phyloP scores from a whole-genome alignment of 768 basidiomycete species.

The Tubosaeta sp. region DNA sequence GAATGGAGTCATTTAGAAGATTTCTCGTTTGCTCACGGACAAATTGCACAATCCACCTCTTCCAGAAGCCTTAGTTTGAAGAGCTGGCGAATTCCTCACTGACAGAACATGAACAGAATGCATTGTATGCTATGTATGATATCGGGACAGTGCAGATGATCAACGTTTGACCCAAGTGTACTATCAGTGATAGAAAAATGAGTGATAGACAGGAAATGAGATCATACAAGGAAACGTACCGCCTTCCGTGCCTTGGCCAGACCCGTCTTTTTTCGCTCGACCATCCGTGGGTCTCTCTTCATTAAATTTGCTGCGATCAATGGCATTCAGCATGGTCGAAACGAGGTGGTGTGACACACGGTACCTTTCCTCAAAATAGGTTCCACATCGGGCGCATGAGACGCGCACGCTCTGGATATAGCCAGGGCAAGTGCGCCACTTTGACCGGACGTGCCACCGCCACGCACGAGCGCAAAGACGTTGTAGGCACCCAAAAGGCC shows the following conservation, averaged over 20 bases:
- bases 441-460: constrained; percentile 90
- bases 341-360: constrained; percentile 11
- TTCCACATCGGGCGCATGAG: constrained; percentile 64
- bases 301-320: constrained; percentile 66
- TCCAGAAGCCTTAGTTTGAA: neutral
- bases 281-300: constrained; percentile 93
- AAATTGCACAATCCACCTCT: neutral
- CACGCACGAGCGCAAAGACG: constrained; percentile 66
- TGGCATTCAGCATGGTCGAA: neutral
- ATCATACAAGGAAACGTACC: constrained; percentile 44
- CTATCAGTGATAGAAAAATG: constrained; percentile 35
- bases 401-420: constrained; percentile 69
- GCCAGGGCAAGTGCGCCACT: constrained; percentile 82
- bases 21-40: neutral
- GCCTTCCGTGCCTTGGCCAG: constrained; percentile 87
- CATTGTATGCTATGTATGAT: neutral
- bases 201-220: constrained; percentile 5
- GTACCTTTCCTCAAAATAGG: constrained; percentile 69
- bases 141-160: too few relatives aligned
- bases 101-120: neutral
- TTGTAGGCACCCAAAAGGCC: constrained; percentile 85
- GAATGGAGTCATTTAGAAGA: too few relatives aligned
- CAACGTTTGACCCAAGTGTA: constrained; percentile 97
- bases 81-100: neutral
- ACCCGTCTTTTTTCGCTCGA: constrained; percentile 97